Conservation (phyloP, 306 rosid species). For the Gynostemma pentaphyllum region DNA sequence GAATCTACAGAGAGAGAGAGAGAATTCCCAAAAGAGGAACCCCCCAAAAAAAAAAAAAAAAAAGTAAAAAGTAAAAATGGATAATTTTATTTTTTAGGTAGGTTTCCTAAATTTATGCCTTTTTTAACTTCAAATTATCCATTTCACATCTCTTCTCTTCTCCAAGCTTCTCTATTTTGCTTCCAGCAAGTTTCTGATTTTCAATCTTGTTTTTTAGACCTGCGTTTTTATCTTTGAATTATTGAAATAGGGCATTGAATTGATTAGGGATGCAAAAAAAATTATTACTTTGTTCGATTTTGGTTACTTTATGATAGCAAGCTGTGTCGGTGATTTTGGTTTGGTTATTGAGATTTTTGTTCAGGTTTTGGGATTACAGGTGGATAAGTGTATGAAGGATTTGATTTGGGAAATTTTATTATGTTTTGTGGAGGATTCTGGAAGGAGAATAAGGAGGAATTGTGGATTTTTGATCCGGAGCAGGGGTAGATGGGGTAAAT, state of each 20-base stretch:
- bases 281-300: conserved; percentile 18
- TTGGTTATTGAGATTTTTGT: conserved; percentile 19
- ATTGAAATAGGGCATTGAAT: conserved; percentile 10
- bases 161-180: background rate
- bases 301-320: conserved; percentile 34
- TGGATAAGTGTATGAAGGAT: conserved; percentile 59
- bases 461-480: conserved; percentile 74
- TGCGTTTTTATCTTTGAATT: too few species aligned
- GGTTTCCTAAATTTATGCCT: conserved; percentile 2
- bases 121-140: background rate
- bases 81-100: too few species aligned
- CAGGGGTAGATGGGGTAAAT: conserved; percentile 93
- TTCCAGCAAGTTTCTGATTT: background rate
- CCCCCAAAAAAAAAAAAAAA: background rate
- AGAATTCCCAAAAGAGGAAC: background rate
- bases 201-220: background rate
- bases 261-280: conserved; percentile 21
- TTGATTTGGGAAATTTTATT: conserved; percentile 35
- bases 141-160: background rate
- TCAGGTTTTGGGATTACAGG: conserved; percentile 24
- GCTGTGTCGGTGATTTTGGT: conserved; percentile 17
- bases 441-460: conserved; percentile 46
- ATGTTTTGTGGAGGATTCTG: conserved; percentile 42
- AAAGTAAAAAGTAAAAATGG: background rate
- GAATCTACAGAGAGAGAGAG: background rate